Evolutionary conservation across 805 yeast genomes (phyloP), one percentile per base, ranked within the genome.

Genomic region (Lipomyces orientalis): DNA sequence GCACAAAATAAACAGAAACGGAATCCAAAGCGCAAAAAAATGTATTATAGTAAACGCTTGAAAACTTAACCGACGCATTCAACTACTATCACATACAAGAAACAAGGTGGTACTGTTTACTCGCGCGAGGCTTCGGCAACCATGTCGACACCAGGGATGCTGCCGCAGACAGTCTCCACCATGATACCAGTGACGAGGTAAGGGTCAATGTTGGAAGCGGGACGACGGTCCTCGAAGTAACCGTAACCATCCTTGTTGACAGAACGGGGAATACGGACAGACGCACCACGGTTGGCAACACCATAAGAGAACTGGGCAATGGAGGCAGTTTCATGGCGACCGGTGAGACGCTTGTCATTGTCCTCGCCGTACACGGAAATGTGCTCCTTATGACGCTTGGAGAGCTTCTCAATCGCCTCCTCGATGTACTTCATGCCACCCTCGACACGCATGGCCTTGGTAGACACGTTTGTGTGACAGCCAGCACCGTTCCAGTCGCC

Each of bases 401-500:
- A 90, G 78, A 95, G 88, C 85, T 91, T 92, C 80, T 89, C 91
- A 78, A 95, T 88, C 69, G 98, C 98, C 65, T 84, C 90, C 78
- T 95, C 97, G 78, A 95, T 95, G 81, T 81, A 84, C 82, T 91
- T 90, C 93, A 95, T 91, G 80, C 99, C 99, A 81, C 99, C 99
- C 79, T 91, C 90, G 49, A 79, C 80, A 86, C 99, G 93, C 98
- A 94, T 95, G 61, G 78, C 79, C 81, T 85, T 86, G 76, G 99
- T 95, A 60, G 98, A 93, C 70, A 95, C 98, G 81, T 95, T 95
- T 81, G 99, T 95, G 84, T 95, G 99, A 86, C 98, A 94, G 78
- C 99, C 99, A 81, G 99, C 98, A 85, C 99, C 99, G 81, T 95
- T 95, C 98, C 98, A 95, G 84, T 94, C 98, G 76, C 98, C 98